Evolutionary conservation across 1,284 basidiomycete genomes (phyloP).

Genomic region (Ustilago shanxiensis): DNA sequence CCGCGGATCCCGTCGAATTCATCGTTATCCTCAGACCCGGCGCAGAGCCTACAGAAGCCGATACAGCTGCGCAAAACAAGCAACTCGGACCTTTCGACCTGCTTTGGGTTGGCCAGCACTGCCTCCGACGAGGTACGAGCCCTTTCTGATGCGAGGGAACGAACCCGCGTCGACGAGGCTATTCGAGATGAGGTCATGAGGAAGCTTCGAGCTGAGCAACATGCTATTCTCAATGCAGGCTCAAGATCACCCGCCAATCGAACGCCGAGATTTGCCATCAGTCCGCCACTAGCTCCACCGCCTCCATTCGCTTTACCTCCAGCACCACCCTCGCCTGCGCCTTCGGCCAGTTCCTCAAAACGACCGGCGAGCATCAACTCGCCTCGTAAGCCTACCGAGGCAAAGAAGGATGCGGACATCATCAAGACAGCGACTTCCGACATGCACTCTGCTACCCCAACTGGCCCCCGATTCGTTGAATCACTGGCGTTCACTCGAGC

Average conservation of each 20-base stretch:
- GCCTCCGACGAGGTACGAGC: slow-evolving; percentile 6
- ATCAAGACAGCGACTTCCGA: not conserved
- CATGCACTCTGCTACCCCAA: not conserved
- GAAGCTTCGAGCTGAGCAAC: slow-evolving; percentile 25
- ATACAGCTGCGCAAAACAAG: slow-evolving; percentile 1
- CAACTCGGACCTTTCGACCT: not conserved
- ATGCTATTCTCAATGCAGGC: not conserved
- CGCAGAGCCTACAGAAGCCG: not conserved
- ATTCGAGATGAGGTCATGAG: slow-evolving; percentile 32
- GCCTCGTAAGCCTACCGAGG: not conserved
- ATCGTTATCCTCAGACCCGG: too few relatives aligned
- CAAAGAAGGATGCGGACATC: not conserved
- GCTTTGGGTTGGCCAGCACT: not conserved
- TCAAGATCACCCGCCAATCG: not conserved
- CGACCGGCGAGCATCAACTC: not conserved
- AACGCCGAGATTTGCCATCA: slow-evolving; percentile 6
- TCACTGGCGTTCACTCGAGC: not conserved
- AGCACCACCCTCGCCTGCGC: slow-evolving; percentile 8
- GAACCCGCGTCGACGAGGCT: slow-evolving; percentile 26
- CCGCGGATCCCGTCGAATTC: not conserved
- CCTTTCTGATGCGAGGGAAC: slow-evolving; percentile 13
- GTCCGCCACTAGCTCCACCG: slow-evolving; percentile 26
- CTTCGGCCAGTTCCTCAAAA: not conserved
- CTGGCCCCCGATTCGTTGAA: not conserved
- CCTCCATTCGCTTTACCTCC: slow-evolving; percentile 36